Evolutionary conservation across 2,329 filamentous ascomycete species (phyloP).

Genomic region (Venturia carpophila): DNA sequence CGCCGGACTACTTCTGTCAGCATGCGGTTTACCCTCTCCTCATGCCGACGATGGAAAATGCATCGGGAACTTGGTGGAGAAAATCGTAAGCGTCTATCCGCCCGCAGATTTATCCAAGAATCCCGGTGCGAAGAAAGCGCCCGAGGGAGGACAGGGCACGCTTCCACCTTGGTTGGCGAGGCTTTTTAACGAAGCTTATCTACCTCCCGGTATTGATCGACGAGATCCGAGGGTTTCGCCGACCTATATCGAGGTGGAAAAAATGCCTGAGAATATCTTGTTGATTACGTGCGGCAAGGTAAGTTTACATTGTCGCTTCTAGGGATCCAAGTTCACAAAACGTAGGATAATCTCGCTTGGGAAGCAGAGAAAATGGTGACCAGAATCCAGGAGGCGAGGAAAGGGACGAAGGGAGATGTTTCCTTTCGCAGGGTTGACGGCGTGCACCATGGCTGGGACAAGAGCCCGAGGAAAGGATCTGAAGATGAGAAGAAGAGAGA

Average conservation of each 20-base stretch:
- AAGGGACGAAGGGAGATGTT: constrained; percentile 22
- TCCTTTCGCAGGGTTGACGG: constrained; percentile 26
- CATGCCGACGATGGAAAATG: constrained; percentile 20
- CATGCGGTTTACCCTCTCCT: constrained; percentile 23
- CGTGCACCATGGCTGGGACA: constrained; percentile 34
- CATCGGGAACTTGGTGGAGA: constrained; percentile 19
- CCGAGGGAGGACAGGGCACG: constrained; percentile 23
- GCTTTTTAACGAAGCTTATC: constrained; percentile 32
- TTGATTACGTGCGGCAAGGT: constrained; percentile 26
- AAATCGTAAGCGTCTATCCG: constrained; percentile 30
- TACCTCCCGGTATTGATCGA: constrained; percentile 24
- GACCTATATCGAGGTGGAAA: constrained; percentile 23
- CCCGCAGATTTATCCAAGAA: constrained; percentile 28
- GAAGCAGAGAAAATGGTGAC: constrained; percentile 32
- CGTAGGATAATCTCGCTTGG: constrained; percentile 30
- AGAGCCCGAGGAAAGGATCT: constrained; percentile 22
- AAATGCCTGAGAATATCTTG: constrained; percentile 26
- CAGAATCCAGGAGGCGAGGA: constrained; percentile 22
- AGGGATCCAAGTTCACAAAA: constrained; percentile 21
- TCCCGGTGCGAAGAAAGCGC: constrained; percentile 27
- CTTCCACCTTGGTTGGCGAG: constrained; percentile 23
- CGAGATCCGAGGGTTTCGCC: constrained; percentile 33
- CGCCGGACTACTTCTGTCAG: constrained; percentile 32
- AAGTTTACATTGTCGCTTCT: not conserved
- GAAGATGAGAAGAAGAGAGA: not conserved